Base-by-base conservation (phyloP, 345 rosid species). In the Raphanus raphanistrum region DNA sequence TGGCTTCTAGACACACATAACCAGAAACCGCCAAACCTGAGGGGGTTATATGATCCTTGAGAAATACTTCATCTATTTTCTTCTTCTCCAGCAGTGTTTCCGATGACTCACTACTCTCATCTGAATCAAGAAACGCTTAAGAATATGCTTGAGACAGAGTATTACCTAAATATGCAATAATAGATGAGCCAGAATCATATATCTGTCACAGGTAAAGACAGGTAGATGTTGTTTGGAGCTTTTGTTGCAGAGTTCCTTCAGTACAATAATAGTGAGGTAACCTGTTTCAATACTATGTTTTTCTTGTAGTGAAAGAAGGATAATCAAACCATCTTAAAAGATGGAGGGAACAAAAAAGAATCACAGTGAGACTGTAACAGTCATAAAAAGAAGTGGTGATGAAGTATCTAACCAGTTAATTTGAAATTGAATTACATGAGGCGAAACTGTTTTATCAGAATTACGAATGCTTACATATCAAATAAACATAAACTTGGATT, bases 391-490 rank as follows among this genome's bases (percentile, higher is more conserved):
- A 21, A 21, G 21, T 21, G 21, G 3, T 38, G 32, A 55, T 55
- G 62, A 12, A 13, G 0, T 13, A 11, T 36, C 66, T 59, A 26
- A 27, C 66, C 38, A 25, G 41, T 27, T 16, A 27, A 28, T 41
- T 41, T 2, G 67, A 71, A 41, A 38, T 43, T 38, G 62, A 27
- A 38, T 43, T 43, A 72, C 43, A 72, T 11, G 3, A 43, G 1
- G 31, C 15, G 7, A 27, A 41, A 57, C 6, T 66, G n/a, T 74
- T 28, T 28, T 35, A 58, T 58, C 60, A 67, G 52, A 75, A 32
- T 16, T 76, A 45, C 41, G 50, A 33, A 59, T 68, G 54, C n/a
- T 58, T 58, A 25, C 79, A 59, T 28, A 27, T 58, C 60, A 68
- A 13, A 45, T 29, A 59, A 59, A 29, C 59, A 75, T 41, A 58